A percentile compares a stretch with the other conserved stretches of the same genome.
phyloP scores from a whole-genome alignment of 2,329 filamentous ascomycete species.

The Chalaropsis thielavioides region DNA sequence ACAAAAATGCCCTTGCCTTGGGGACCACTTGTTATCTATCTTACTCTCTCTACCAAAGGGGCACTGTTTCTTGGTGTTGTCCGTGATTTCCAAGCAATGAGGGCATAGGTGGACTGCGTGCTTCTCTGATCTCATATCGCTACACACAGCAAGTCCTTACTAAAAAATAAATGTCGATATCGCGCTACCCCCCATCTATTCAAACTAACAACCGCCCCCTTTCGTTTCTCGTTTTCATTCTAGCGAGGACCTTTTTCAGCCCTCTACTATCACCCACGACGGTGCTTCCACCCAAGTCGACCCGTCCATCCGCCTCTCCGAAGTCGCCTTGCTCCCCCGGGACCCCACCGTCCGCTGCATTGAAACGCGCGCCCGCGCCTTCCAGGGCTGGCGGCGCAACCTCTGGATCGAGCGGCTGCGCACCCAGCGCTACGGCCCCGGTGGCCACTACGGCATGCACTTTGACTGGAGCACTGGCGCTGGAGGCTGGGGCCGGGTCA shows the following conservation, averaged over 20 bases:
- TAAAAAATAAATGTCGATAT: too few relatives aligned
- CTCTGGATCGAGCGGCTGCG: conserved; percentile 33
- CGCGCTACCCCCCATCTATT: too few relatives aligned
- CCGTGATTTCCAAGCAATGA: not conserved
- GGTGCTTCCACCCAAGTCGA: conserved; percentile 25
- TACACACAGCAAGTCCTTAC: too few relatives aligned
- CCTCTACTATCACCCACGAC: conserved; percentile 29
- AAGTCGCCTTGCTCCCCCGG: conserved; percentile 29
- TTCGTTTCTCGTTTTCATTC: not conserved
- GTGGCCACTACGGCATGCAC: conserved; percentile 35
- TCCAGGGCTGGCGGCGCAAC: conserved; percentile 31
- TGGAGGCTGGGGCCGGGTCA: conserved; percentile 31
- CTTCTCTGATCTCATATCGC: too few relatives aligned
- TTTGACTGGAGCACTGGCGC: conserved; percentile 34
- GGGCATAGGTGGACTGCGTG: too few relatives aligned
- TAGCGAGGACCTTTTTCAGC: conserved; percentile 31
- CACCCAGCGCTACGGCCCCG: conserved; percentile 32
- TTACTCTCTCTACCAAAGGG: not conserved
- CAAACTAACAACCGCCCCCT: not conserved
- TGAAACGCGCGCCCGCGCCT: conserved; percentile 32
- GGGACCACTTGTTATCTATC: not conserved
- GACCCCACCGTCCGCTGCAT: conserved; percentile 33
- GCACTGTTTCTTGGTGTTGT: not conserved
- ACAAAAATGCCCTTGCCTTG: too few relatives aligned
- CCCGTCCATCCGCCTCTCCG: conserved; percentile 29